Evolutionary conservation across 106 monocot genomes (phyloP).

Genomic region (Vanilla planifolia): DNA sequence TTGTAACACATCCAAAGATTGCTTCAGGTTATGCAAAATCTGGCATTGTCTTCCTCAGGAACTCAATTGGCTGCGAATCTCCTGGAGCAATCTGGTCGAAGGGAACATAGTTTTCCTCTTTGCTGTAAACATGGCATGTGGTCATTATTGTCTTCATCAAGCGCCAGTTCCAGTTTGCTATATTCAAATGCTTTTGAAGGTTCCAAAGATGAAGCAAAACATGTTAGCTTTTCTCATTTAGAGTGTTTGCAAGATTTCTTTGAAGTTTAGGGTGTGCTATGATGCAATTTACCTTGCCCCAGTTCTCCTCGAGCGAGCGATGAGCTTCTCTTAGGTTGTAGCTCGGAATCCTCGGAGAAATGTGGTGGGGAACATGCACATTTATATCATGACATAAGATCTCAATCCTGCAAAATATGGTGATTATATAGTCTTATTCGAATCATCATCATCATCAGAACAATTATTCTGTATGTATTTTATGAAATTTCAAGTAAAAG

Average conservation of each 20-base stretch:
- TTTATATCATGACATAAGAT: slow-evolving; percentile 94
- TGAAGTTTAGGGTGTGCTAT: not conserved
- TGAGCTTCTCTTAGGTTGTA: slow-evolving; percentile 86
- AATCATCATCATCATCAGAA: too few relatives aligned
- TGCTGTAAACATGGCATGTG: slow-evolving; percentile 73
- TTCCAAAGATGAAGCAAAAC: slow-evolving; percentile 2
- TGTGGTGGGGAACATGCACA: slow-evolving; percentile 89
- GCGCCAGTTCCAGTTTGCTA: slow-evolving; percentile 92
- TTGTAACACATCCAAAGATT: too few relatives aligned
- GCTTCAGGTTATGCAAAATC: slow-evolving; percentile 31
- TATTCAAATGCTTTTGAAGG: slow-evolving; percentile 60
- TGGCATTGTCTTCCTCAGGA: slow-evolving; percentile 74
- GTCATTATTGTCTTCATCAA: slow-evolving; percentile 99
- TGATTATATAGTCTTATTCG: too few relatives aligned
- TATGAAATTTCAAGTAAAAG: too few relatives aligned
- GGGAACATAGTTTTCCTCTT: slow-evolving; percentile 66
- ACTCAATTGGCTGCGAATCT: slow-evolving; percentile 53
- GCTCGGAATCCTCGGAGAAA: slow-evolving; percentile 91
- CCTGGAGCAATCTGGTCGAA: slow-evolving; percentile 69
- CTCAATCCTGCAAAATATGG: slow-evolving; percentile 71
- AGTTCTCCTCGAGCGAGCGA: slow-evolving; percentile 68
- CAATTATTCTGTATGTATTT: too few relatives aligned
- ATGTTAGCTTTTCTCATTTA: not conserved
- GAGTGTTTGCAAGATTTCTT: too few relatives aligned
- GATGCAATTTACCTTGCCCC: slow-evolving; percentile 70